A percentile compares a stretch with the other conserved stretches of the same genome.
These are phyloP conservation scores for Alternaria panax DNA, from an alignment of 2,329 filamentous ascomycete genomes.

Conservation along the genomic window DNA sequence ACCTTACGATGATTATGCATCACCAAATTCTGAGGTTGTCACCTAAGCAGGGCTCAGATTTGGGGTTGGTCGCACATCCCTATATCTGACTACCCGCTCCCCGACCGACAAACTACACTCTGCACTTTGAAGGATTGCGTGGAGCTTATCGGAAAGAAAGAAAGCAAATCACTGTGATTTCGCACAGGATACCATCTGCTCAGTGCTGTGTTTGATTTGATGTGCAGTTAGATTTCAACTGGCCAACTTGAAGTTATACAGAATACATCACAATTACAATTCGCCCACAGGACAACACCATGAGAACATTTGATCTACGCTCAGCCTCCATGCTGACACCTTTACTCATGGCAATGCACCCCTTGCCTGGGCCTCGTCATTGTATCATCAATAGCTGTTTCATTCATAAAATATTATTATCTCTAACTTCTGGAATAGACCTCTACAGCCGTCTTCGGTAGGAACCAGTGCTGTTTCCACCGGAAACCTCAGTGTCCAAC, in stretches of 20 bases:
- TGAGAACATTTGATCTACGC: not conserved
- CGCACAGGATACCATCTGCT: conserved; percentile 22
- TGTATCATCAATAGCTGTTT: not conserved
- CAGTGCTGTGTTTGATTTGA: conserved; percentile 13
- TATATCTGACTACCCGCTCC: conserved; percentile 16
- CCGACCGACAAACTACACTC: conserved; percentile 10
- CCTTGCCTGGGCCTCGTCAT: not conserved
- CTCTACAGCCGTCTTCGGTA: not conserved
- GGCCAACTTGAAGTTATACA: not conserved
- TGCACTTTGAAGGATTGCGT: conserved; percentile 23
- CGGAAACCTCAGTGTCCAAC: conserved; percentile 51
- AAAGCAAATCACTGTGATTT: conserved; percentile 24
- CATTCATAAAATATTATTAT: not conserved
- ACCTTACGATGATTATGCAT: not conserved
- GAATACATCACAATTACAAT: not conserved
- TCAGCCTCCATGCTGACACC: not conserved
- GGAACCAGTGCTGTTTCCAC: conserved; percentile 1
- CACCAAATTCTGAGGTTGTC: not conserved
- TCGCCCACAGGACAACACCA: not conserved
- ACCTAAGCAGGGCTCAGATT: not conserved
- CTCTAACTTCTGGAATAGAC: not conserved
- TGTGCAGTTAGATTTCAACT: not conserved
- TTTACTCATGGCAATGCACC: not conserved
- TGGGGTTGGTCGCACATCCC: conserved; percentile 22
- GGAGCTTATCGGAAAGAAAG: conserved; percentile 24